phyloP scores from a whole-genome alignment of 306 rosid species.

The Lathyrus oleraceus region DNA sequence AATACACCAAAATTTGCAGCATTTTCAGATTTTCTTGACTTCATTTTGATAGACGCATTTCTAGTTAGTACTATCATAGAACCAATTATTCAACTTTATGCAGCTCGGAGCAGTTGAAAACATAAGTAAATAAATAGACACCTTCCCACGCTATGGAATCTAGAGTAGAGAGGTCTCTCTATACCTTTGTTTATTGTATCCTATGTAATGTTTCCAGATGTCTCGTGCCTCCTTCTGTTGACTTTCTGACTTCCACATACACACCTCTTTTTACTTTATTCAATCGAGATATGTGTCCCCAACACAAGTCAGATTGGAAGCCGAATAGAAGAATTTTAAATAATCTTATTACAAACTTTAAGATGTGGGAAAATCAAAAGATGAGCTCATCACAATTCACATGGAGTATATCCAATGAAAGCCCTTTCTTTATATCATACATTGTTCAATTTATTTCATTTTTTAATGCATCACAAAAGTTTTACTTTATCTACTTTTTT shows the following conservation, averaged over 20 bases:
- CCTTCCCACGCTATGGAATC: constrained; percentile 38
- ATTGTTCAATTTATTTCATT: too few relatives aligned
- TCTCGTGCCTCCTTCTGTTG: constrained; percentile 31
- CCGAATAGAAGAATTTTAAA: constrained; percentile 50
- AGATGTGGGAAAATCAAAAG: neutral
- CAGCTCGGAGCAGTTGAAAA: neutral
- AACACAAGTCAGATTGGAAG: constrained; percentile 35
- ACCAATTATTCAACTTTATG: neutral
- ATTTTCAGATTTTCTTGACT: too few relatives aligned
- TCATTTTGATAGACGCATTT: too few relatives aligned
- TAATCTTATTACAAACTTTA: constrained; percentile 38
- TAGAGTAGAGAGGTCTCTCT: constrained; percentile 18
- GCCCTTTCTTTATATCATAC: too few relatives aligned
- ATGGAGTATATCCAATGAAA: too few relatives aligned
- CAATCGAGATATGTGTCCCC: neutral
- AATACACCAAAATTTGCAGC: too few relatives aligned
- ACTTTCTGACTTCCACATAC: constrained; percentile 16
- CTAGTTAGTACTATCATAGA: too few relatives aligned
- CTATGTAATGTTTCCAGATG: constrained; percentile 22
- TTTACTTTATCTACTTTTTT: too few relatives aligned
- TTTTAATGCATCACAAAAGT: neutral
- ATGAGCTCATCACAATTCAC: neutral
- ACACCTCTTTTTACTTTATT: constrained; percentile 39
- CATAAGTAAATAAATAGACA: constrained; percentile 17
- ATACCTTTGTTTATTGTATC: constrained; percentile 9